A percentile compares a stretch with the other conserved stretches of the same genome.
phyloP scores from a whole-genome alignment of 2,329 filamentous ascomycete species.

The Penicillium verrucosum region DNA sequence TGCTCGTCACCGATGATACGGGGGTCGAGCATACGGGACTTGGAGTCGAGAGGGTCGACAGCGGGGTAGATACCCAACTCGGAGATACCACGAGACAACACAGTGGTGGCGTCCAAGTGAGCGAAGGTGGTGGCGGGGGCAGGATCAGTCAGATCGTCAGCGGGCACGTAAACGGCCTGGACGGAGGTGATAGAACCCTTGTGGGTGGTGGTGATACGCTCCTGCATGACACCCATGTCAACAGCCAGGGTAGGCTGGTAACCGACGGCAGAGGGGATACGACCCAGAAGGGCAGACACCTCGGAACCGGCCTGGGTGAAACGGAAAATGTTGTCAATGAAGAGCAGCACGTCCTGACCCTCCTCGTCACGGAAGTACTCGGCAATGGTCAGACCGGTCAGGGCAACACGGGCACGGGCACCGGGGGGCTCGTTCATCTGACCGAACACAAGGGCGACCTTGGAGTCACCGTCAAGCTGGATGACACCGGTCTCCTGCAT shows the following conservation, averaged over 20 bases:
- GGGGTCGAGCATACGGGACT: constrained; percentile 98
- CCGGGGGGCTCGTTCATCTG: constrained; percentile 99
- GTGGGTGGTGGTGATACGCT: constrained; percentile 99
- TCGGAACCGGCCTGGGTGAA: constrained; percentile 99
- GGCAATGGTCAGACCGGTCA: constrained; percentile 69
- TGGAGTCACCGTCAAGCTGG: constrained; percentile 97
- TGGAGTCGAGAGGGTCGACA: constrained; percentile 98
- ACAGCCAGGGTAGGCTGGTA: constrained; percentile 98
- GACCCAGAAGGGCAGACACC: constrained; percentile 97
- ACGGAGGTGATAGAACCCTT: constrained; percentile 99
- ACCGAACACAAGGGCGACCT: constrained; percentile 98
- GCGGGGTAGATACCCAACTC: constrained; percentile 99
- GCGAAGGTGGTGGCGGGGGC: constrained; percentile 99
- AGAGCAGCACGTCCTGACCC: constrained; percentile 96
- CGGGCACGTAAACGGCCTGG: constrained; percentile 99
- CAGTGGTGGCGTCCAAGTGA: constrained; percentile 99
- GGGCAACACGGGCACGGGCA: constrained; percentile 98
- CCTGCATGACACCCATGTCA: constrained; percentile 99
- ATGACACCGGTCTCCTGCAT: constrained; percentile 99
- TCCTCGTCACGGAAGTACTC: constrained; percentile 80
- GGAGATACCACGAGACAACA: constrained; percentile 99
- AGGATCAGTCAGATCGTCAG: constrained; percentile 99
- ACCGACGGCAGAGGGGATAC: constrained; percentile 99
- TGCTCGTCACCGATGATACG: constrained; percentile 98
- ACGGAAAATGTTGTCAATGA: constrained; percentile 99